Evolutionary conservation across 2,329 filamentous ascomycete genomes (phyloP).

Genomic region (Arthrinium phaeospermum): DNA sequence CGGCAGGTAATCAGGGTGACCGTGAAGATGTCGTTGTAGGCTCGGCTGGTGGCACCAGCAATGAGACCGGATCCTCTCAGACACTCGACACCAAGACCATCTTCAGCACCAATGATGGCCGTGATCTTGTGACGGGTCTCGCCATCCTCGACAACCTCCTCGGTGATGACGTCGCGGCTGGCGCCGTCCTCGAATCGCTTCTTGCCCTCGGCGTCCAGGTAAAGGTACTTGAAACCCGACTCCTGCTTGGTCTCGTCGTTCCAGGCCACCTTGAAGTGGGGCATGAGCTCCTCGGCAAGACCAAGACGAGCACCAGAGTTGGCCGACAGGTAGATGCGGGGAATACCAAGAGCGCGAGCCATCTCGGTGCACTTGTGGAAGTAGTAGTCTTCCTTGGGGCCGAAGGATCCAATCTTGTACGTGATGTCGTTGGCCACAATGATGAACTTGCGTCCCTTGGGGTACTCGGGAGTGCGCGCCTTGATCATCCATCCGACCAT

Average conservation of each 20-base stretch:
- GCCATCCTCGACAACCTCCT: constrained; percentile 82
- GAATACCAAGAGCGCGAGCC: constrained; percentile 91
- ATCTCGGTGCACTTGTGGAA: constrained; percentile 99
- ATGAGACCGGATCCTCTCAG: constrained; percentile 96
- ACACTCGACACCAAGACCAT: constrained; percentile 97
- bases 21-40: constrained; percentile 99
- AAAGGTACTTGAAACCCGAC: constrained; percentile 94
- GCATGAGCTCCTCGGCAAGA: constrained; percentile 95
- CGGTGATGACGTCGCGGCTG: constrained; percentile 81
- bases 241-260: constrained; percentile 83
- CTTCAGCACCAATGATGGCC: constrained; percentile 90
- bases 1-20: constrained; percentile 96
- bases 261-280: constrained; percentile 97
- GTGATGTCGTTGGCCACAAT: constrained; percentile 99
- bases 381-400: constrained; percentile 94
- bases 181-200: constrained; percentile 82
- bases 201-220: constrained; percentile 86
- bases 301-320: constrained; percentile 98
- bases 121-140: constrained; percentile 94
- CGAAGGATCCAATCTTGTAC: constrained; percentile 98
- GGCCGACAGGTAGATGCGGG: constrained; percentile 95
- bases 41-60: constrained; percentile 93
- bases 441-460: constrained; percentile 87
- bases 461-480: constrained; percentile 94
- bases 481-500: constrained; percentile 99